A percentile compares a stretch with the other conserved stretches of the same genome.
phyloP scores from a whole-genome alignment of 1,284 basidiomycete species.

The Ceratorhiza oryzae-sativae region DNA sequence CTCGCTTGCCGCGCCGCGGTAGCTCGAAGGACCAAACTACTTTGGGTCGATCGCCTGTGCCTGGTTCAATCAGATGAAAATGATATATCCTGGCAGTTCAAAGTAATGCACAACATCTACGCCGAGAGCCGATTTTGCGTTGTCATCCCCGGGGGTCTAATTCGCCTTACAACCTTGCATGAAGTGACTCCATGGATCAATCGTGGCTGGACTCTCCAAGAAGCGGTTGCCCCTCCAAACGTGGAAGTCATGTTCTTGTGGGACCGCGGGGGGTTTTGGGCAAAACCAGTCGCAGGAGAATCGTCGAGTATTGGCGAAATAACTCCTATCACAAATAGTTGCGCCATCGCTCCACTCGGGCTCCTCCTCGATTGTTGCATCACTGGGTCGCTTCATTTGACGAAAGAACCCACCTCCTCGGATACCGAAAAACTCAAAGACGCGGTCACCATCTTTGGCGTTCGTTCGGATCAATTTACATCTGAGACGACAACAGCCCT shows the following conservation, averaged over 20 bases:
- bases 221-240: not conserved
- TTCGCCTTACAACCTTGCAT: not conserved
- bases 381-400: not conserved
- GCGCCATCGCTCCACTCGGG: not conserved
- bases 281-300: not conserved
- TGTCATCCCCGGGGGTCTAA: not conserved
- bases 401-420: not conserved
- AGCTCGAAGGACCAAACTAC: not conserved
- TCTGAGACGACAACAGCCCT: not conserved
- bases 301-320: not conserved
- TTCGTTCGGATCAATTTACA: not conserved
- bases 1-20: not conserved
- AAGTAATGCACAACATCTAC: not conserved
- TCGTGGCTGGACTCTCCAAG: conserved; percentile 12
- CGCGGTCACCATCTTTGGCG: not conserved
- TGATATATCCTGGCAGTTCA: conserved; percentile 2
- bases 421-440: not conserved
- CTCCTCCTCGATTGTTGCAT: not conserved
- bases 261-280: not conserved
- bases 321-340: not conserved
- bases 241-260: not conserved
- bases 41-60: conserved; percentile 2
- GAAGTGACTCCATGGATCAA: not conserved
- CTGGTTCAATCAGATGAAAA: not conserved
- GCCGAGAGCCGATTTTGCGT: not conserved